These are phyloP conservation scores for Saccharomycopsis capsularis DNA, from an alignment of 805 yeast genomes.

Conservation along the genomic window DNA sequence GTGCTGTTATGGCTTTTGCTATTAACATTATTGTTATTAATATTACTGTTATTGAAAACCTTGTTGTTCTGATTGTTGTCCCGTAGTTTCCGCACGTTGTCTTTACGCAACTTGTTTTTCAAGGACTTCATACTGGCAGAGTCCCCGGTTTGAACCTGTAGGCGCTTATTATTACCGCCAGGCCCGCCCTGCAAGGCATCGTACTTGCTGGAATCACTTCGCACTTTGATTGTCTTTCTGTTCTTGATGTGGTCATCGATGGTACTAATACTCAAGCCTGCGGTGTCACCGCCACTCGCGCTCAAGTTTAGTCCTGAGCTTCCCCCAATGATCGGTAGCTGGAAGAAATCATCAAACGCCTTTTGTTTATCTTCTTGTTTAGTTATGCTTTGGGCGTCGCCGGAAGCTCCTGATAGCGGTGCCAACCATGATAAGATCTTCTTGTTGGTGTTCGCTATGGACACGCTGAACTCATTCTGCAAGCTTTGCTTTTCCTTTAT, in stretches of 20 bases:
- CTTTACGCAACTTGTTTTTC: slow-evolving; percentile 16
- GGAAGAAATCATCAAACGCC: slow-evolving; percentile 12
- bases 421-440: slow-evolving; percentile 16
- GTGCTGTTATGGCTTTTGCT: neutral
- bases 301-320: slow-evolving; percentile 11
- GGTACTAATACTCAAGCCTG: slow-evolving; percentile 12
- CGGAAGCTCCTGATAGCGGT: neutral
- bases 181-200: neutral
- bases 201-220: slow-evolving; percentile 3
- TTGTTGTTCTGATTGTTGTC: neutral
- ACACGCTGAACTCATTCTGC: slow-evolving; percentile 11
- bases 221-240: slow-evolving; percentile 7
- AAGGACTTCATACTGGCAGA: slow-evolving; percentile 19
- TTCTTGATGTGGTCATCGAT: slow-evolving; percentile 18
- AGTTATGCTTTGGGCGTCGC: neutral
- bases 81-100: slow-evolving; percentile 10
- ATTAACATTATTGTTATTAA: neutral
- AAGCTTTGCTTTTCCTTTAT: slow-evolving; percentile 13
- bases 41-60: neutral
- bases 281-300: neutral
- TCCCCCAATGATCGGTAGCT: slow-evolving; percentile 12
- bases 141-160: slow-evolving; percentile 6
- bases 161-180: neutral
- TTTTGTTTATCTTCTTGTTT: neutral
- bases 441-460: slow-evolving; percentile 8